Base-by-base conservation (phyloP, 1,284 basidiomycete species). In the Ceratobasidium sp. region DNA sequence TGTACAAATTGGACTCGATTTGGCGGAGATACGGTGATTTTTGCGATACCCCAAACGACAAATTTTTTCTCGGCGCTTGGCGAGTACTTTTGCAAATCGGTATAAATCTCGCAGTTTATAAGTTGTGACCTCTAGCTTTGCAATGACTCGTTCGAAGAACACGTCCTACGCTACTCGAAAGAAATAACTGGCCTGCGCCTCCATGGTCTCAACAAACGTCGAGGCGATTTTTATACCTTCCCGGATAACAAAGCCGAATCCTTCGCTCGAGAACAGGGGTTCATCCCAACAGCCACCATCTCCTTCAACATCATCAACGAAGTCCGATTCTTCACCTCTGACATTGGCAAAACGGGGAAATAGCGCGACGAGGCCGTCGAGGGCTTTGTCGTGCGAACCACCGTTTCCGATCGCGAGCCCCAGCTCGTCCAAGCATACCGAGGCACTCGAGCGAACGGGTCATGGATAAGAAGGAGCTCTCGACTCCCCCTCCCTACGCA, bases 61-160 rank as follows among this genome's bases (percentile, higher is more conserved):
- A n/a, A n/a, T n/a, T n/a, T n/a, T n/a, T n/a, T n/a, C n/a, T n/a
- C n/a, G n/a, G n/a, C n/a, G n/a, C n/a, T n/a, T n/a, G n/a, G n/a
- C n/a, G n/a, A n/a, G n/a, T n/a, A n/a, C n/a, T n/a, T n/a, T n/a
- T n/a, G n/a, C n/a, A n/a, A n/a, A n/a, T n/a, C n/a, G n/a, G n/a
- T n/a, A n/a, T n/a, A n/a, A n/a, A 61, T 10, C 26, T 33, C 1
- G 3, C 2, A 28, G 50, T 46, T 26, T 23, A 20, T 56, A 2
- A 23, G 10, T 28, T 46, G 64, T 54, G 46, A 23, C 1, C 67
- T 9, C 20, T 81, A 97, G 96, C 91, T 99, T 1, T 99, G 98
- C 84, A 97, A 99, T 82, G 98, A 99, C 85, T 90, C 89, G 0
- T 99, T 99, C 83, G 98, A 99, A 82, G 98, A 99, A 84, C 98